Evolutionary conservation across 2,329 filamentous ascomycete genomes (phyloP).

Genomic region (Monilinia vaccinii-corymbosi): DNA sequence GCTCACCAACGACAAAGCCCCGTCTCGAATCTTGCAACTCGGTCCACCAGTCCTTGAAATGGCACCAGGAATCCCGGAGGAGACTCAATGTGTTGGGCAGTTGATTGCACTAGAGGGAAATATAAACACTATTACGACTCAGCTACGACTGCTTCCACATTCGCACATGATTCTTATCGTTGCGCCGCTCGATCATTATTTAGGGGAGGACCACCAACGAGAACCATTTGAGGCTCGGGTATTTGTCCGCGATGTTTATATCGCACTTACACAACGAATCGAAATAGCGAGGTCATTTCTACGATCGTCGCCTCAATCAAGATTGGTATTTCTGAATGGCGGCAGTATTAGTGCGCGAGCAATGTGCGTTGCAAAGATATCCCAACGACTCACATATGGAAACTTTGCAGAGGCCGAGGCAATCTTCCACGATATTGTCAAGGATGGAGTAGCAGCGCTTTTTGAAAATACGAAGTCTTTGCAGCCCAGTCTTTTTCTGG

Average conservation of each 20-base stretch:
- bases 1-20: background rate
- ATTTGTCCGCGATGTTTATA: slow-evolving; percentile 42
- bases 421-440: slow-evolving; percentile 43
- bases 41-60: slow-evolving; percentile 3
- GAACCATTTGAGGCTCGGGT: slow-evolving; percentile 32
- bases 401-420: slow-evolving; percentile 41
- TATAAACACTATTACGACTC: slow-evolving; percentile 44
- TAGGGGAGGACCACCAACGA: slow-evolving; percentile 22
- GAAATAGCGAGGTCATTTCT: slow-evolving; percentile 45
- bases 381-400: slow-evolving; percentile 42
- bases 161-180: slow-evolving; percentile 50
- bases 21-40: background rate
- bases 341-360: slow-evolving; percentile 46
- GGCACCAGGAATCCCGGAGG: background rate
- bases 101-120: slow-evolving; percentile 54
- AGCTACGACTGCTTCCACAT: slow-evolving; percentile 49
- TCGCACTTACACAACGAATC: slow-evolving; percentile 39
- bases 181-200: slow-evolving; percentile 29
- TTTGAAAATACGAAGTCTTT: background rate
- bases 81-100: slow-evolving; percentile 32
- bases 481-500: background rate
- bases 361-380: slow-evolving; percentile 46
- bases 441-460: slow-evolving; percentile 39
- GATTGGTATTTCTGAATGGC: slow-evolving; percentile 52
- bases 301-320: slow-evolving; percentile 35